phyloP scores from a whole-genome alignment of 768 basidiomycete genomes.

The Xerocomus potaroensis region DNA sequence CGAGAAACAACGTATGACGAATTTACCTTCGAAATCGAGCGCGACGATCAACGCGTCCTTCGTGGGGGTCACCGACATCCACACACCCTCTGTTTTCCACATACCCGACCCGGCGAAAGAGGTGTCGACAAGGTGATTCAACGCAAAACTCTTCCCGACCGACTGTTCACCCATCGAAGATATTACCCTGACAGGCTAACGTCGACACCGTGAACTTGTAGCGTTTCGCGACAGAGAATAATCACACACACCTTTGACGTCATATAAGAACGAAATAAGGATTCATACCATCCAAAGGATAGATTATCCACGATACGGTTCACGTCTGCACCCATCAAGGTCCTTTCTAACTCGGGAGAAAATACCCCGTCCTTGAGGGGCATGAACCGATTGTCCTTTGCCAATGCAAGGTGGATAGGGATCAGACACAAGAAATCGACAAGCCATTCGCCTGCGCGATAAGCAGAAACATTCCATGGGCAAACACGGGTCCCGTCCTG shows the following conservation, averaged over 20 bases:
- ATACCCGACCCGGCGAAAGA: constrained; percentile 65
- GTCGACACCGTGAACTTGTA: background rate
- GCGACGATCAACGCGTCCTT: constrained; percentile 52
- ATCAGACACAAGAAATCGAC: constrained; percentile 58
- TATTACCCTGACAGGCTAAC: constrained; percentile 56
- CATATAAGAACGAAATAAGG: constrained; percentile 59
- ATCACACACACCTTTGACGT: constrained; percentile 49
- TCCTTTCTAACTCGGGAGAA: constrained; percentile 46
- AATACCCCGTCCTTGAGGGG: constrained; percentile 56
- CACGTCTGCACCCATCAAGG: constrained; percentile 56
- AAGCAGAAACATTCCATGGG: constrained; percentile 33
- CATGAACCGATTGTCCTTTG: constrained; percentile 55
- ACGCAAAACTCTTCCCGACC: constrained; percentile 54
- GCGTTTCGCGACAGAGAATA: too few species aligned
- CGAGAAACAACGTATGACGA: background rate
- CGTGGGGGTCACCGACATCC: constrained; percentile 64
- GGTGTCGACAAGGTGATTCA: constrained; percentile 61
- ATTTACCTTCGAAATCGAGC: constrained; percentile 67
- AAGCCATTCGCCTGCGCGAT: constrained; percentile 55
- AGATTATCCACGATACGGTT: constrained; percentile 49
- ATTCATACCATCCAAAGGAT: constrained; percentile 63
- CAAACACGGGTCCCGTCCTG: background rate
- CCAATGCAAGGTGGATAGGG: constrained; percentile 59
- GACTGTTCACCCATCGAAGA: constrained; percentile 70
- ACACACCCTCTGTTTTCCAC: constrained; percentile 61